These are phyloP conservation scores for Ustilago esculenta DNA, from an alignment of 1,284 basidiomycete genomes.

Conservation along the genomic window DNA sequence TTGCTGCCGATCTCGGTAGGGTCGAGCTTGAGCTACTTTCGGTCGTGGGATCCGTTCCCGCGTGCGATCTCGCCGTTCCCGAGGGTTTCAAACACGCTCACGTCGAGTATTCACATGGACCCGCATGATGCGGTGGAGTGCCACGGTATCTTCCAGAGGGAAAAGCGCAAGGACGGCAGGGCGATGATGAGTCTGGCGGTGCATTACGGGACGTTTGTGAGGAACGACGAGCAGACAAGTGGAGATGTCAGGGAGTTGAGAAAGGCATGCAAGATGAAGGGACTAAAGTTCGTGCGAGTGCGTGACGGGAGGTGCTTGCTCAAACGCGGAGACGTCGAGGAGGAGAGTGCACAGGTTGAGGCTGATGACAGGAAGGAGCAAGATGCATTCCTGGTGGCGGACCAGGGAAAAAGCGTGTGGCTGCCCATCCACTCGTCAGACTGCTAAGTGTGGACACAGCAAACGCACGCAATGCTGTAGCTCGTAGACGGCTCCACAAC, in stretches of 20 bases:
- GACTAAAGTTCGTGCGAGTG: constrained; percentile 20
- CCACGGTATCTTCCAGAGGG: constrained; percentile 17
- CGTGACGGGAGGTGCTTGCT: constrained; percentile 15
- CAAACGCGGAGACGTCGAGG: constrained; percentile 1
- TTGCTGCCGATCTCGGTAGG: constrained; percentile 63
- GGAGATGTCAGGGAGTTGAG: constrained; percentile 49
- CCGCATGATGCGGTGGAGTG: constrained; percentile 52
- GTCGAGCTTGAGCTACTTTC: constrained; percentile 41
- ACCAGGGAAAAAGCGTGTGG: constrained; percentile 58
- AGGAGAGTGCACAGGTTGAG: constrained; percentile 2
- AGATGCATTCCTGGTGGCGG: constrained; percentile 50
- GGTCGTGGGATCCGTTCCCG: constrained; percentile 58
- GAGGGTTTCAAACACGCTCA: constrained; percentile 39
- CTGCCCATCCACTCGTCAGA: constrained; percentile 28
- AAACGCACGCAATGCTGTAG: no score
- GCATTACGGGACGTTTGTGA: constrained; percentile 56
- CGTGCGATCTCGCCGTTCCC: constrained; percentile 52
- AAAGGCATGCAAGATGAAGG: constrained; percentile 33
- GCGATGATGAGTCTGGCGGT: constrained; percentile 36
- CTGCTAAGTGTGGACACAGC: no score
- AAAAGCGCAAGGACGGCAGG: constrained; percentile 1
- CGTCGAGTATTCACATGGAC: constrained; percentile 58
- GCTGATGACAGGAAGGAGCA: constrained; percentile 1
- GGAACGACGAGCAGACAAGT: constrained; percentile 49
- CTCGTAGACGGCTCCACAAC: no score